A percentile compares a stretch with the other conserved stretches of the same genome.
These are phyloP conservation scores for Penicillium sp. DNA, from an alignment of 2,329 filamentous ascomycete genomes.

Conservation along the genomic window DNA sequence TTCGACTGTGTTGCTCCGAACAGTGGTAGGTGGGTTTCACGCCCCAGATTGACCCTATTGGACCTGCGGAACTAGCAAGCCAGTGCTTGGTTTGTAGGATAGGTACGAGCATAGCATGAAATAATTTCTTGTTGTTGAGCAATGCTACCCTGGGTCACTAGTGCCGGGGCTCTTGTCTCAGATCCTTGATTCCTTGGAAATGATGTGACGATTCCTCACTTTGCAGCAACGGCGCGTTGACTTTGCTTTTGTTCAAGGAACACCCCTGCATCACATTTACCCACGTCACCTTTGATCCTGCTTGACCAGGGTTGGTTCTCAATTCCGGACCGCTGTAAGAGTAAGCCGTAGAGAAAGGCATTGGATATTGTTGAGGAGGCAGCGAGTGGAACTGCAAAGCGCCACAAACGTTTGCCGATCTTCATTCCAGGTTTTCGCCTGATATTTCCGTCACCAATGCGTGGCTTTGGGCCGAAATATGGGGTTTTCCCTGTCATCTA, in stretches of 20 bases:
- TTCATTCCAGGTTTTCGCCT: background rate
- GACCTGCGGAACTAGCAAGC: background rate
- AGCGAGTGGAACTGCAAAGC: conserved; percentile 1
- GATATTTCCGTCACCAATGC: background rate
- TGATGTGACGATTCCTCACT: background rate
- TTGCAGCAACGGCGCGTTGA: background rate
- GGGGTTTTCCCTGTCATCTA: background rate
- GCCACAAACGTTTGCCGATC: background rate
- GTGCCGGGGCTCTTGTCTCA: background rate
- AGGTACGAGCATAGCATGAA: background rate
- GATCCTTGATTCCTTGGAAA: background rate
- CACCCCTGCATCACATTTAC: background rate
- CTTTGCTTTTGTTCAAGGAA: background rate
- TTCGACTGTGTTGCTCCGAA: background rate
- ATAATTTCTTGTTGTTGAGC: background rate
- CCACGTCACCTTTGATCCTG: background rate
- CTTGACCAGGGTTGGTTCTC: background rate
- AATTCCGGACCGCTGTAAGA: background rate
- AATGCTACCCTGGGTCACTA: background rate
- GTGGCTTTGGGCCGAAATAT: background rate
- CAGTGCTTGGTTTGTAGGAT: background rate
- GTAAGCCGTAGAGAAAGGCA: background rate
- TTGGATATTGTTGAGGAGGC: background rate
- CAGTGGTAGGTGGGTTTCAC: background rate
- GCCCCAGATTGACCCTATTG: background rate